Base-by-base conservation (phyloP, 1,284 basidiomycete genomes). In the Fomitopsis pinicola region DNA sequence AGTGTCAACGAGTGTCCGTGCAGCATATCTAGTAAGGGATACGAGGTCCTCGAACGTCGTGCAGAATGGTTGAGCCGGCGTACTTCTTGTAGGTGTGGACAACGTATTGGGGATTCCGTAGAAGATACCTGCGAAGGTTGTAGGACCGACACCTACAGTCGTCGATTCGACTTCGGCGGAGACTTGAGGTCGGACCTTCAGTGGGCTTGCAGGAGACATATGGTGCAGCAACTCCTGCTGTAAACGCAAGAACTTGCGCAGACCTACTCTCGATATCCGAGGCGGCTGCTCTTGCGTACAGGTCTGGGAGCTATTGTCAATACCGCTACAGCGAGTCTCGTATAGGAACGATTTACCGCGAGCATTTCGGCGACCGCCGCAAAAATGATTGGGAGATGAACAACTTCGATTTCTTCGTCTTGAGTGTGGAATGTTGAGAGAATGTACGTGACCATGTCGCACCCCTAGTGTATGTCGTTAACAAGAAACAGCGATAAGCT, bases 301-400 rank as follows among this genome's bases (percentile, higher is more conserved):
- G 40, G 77, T 68, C 85, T 87, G 59, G 3, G 61, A 35, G 60
- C 59, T 57, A 59, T 28, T 59, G 10, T 53, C 38, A 50, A 33
- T 46, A 26, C 44, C 9, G 22, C 12, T 26, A 10, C 19, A 10
- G 57, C 53, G 55, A 33, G 63, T 55, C 28, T 30, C 45, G 48
- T 55, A 19, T 50, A 22, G 46, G 59, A 42, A 17, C 33, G n/a
- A 66, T 80, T 69, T 72, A 91, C 90, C 66, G 83, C 76, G 38
- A 91, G 66, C 8, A 82, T 69, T 64, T 93, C 89, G 44, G 87
- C 70, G 50, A 91, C 76, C 12, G 84, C 85, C 6, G 84, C 77
- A 63, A 93, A 89, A 15, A 91, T 78, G 40, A 93, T 74, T 0
- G 95, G 95, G 1, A 96, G 78, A 72, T 97, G 94, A 38, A 95